Evolutionary conservation across 2,329 filamentous ascomycete genomes (phyloP), one percentile per base, ranked within the genome.

Genomic region (Allantophomopsis lycopodina): DNA sequence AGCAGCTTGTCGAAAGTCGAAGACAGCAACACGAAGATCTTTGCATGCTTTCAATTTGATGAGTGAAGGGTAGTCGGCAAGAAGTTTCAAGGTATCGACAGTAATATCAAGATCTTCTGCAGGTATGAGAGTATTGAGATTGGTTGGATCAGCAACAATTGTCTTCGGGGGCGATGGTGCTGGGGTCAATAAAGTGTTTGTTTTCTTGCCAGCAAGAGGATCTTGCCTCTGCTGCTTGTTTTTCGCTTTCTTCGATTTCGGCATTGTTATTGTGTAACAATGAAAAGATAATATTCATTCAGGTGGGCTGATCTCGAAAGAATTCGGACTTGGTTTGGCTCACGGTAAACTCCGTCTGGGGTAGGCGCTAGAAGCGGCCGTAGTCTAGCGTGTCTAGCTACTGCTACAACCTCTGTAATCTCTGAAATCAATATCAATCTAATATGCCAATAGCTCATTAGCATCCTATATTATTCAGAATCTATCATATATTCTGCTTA

Each of bases 1-100:
- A 48, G 76, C 82, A 13, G 77, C 73, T 53, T 81, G 72, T 1
- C 76, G 71, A 43, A 84, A 83, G 15, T 76, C 73, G 50, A 80
- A 81, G 7, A 81, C 77, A 5, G 78, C 78, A 3, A 69, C 71
- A 15, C 79, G 66, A 2, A 83, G 60, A 36, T 79, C 74, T 50
- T 73, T 79, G 60, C 79, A 83, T 17, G 65, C 66, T 50, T 80
- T 82, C 0, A 75, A 73, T 55, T 83, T 83, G 54, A 79, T 81
- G 16, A 82, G 51, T 16, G 56, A 59, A 0, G 79, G 78, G 45
- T 81, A 68, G 42, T 69, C 58, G 0, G 76, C 59, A 10, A 83
- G 64, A 0, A 70, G 65, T 2, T 60, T 62, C 20, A 83, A 64
- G 0, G 77, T 82, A 23, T 83, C 79, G 41, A 80, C 65, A 2